These are phyloP conservation scores for Cladosporium sp. DNA, from an alignment of 2,329 filamentous ascomycete genomes.

Conservation along the genomic window DNA sequence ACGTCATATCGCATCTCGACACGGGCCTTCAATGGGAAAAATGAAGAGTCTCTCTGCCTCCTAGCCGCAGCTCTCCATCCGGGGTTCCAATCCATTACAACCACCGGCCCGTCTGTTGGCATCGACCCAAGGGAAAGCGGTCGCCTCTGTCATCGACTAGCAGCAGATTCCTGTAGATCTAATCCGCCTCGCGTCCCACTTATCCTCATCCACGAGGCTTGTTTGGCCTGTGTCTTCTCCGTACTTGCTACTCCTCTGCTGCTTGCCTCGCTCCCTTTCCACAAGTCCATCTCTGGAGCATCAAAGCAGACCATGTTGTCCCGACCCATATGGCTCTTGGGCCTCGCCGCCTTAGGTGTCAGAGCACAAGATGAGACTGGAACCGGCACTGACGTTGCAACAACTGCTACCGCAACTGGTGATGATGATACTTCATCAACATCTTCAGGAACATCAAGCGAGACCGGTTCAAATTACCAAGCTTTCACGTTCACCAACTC, in stretches of 20 bases:
- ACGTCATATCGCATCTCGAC: not conserved
- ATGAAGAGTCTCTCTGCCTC: not conserved
- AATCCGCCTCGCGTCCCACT: not conserved
- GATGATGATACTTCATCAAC: not conserved
- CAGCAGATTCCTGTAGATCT: not conserved
- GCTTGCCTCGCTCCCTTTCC: conserved; percentile 6
- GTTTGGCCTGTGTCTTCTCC: too few relatives aligned
- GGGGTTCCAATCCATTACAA: not conserved
- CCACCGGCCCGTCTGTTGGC: not conserved
- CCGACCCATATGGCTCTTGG: conserved; percentile 27
- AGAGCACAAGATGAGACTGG: conserved; percentile 23
- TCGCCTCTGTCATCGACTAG: not conserved
- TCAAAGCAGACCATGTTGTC: conserved; percentile 23
- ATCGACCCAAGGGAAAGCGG: too few relatives aligned
- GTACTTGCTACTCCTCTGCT: not conserved
- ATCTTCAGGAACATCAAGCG: not conserved
- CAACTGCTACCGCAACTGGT: conserved; percentile 23
- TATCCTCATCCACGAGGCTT: too few relatives aligned
- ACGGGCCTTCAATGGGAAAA: conserved; percentile 8
- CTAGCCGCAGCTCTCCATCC: conserved; percentile 1
- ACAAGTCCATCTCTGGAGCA: not conserved
- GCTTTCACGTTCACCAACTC: conserved; percentile 25
- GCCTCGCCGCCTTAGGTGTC: conserved; percentile 33
- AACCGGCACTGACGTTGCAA: conserved; percentile 22
- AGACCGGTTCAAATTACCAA: not conserved